Percentiles rank a stretch among this genome's conserved stretches.
These are phyloP conservation scores for Eimeria maxima DNA, from an alignment of 169 alveolate species.

Conservation along the genomic window DNA sequence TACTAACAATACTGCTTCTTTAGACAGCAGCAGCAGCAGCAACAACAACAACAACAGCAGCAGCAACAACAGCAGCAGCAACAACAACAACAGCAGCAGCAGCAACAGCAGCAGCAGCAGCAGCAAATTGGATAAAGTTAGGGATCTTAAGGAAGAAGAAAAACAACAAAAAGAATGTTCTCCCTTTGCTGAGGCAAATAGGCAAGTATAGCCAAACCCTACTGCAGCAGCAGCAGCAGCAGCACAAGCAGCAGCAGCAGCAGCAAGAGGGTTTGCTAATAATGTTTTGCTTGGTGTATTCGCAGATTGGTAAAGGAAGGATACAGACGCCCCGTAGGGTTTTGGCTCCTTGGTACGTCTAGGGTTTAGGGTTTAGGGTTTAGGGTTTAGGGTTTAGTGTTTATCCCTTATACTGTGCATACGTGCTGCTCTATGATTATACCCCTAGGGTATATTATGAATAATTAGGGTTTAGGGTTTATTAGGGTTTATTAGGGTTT, in stretches of 20 bases:
- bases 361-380: slow-evolving; percentile 1
- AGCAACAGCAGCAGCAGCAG: too few relatives aligned
- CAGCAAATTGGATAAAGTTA: too few relatives aligned
- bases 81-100: too few relatives aligned
- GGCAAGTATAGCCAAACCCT: background rate
- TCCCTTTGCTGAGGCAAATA: background rate
- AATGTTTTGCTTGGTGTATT: background rate
- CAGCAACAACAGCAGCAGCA: too few relatives aligned
- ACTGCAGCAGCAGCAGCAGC: background rate
- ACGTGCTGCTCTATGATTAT: too few relatives aligned
- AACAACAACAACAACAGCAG: too few relatives aligned
- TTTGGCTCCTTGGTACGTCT: slow-evolving; percentile 31
- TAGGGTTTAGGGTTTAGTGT: background rate
- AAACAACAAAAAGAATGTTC: background rate
- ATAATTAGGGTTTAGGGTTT: too few relatives aligned
- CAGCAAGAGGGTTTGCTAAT: background rate
- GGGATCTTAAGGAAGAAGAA: background rate
- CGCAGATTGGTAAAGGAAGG: slow-evolving; percentile 35
- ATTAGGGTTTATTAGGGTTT: too few relatives aligned
- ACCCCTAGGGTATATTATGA: too few relatives aligned
- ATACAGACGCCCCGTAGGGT: background rate
- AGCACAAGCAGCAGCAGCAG: slow-evolving; percentile 40
- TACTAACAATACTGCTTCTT: background rate
- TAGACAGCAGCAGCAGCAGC: background rate
- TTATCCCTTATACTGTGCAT: too few relatives aligned